phyloP scores from a whole-genome alignment of 2,329 filamentous ascomycete species.

The Helicocarpus griseus region DNA sequence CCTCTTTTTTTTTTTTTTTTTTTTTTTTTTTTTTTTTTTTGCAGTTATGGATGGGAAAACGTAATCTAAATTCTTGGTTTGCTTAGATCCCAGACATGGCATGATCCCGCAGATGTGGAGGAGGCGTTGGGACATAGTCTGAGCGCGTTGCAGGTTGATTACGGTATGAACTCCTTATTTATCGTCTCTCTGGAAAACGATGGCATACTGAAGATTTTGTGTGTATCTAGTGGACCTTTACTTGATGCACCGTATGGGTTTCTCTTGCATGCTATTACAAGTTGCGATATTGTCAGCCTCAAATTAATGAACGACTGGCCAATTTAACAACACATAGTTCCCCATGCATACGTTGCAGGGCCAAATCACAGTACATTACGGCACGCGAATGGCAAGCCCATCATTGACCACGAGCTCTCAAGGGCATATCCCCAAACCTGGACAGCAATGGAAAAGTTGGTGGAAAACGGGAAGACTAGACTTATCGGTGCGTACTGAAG shows the following conservation, averaged over 20 bases:
- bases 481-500: too few relatives aligned
- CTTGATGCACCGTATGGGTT: slow-evolving; percentile 24
- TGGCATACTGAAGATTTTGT: slow-evolving; percentile 22
- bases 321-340: slow-evolving; percentile 5
- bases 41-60: slow-evolving; percentile 49
- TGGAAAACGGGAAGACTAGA: slow-evolving; percentile 24
- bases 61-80: slow-evolving; percentile 17
- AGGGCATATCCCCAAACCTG: slow-evolving; percentile 21
- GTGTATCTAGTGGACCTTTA: slow-evolving; percentile 1
- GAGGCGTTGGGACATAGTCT: slow-evolving; percentile 41
- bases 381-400: slow-evolving; percentile 12
- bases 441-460: slow-evolving; percentile 26
- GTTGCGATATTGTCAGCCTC: slow-evolving; percentile 4
- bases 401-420: slow-evolving; percentile 8
- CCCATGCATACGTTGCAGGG: slow-evolving; percentile 7
- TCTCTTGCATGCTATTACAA: slow-evolving; percentile 3
- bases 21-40: slow-evolving; percentile 13
- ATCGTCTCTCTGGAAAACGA: not conserved
- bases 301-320: slow-evolving; percentile 6
- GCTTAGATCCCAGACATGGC: slow-evolving; percentile 15
- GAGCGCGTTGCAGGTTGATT: slow-evolving; percentile 42
- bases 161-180: slow-evolving; percentile 41
- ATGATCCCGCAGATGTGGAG: slow-evolving; percentile 41
- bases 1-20: slow-evolving; percentile 20
- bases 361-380: slow-evolving; percentile 6